Evolutionary conservation across 2,329 filamentous ascomycete genomes (phyloP).

Genomic region (Ceratocystis papillata): DNA sequence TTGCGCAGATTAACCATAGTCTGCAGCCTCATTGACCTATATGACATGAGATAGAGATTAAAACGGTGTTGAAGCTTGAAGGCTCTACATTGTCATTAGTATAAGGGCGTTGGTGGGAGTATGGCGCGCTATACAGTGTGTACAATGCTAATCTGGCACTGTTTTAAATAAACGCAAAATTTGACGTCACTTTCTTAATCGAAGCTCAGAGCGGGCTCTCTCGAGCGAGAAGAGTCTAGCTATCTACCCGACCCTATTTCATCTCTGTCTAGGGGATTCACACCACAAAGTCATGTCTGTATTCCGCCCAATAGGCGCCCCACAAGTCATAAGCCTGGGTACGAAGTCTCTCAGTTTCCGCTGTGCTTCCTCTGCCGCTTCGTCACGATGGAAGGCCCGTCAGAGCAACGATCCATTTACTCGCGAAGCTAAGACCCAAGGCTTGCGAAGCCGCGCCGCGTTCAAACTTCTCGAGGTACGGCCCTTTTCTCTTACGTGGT

Average conservation of each 20-base stretch:
- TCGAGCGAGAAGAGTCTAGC: no score
- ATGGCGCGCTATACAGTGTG: neutral
- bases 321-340: neutral
- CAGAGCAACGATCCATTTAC: slow-evolving; percentile 64
- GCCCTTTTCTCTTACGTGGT: neutral
- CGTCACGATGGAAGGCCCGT: slow-evolving; percentile 64
- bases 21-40: neutral
- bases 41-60: neutral
- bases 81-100: no score
- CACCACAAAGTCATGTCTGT: neutral
- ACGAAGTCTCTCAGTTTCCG: neutral
- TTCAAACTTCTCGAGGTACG: slow-evolving; percentile 81
- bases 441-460: slow-evolving; percentile 79
- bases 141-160: neutral
- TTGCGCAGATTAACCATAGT: neutral
- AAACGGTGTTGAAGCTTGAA: neutral
- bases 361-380: slow-evolving; percentile 23
- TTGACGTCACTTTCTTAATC: slow-evolving; percentile 3
- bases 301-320: neutral
- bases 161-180: neutral
- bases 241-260: neutral
- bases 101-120: neutral
- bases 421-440: slow-evolving; percentile 63
- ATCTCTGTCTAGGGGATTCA: neutral
- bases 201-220: neutral